These are phyloP conservation scores for Cymbidium sinense DNA, from an alignment of 106 monocot species.

Conservation along the genomic window DNA sequence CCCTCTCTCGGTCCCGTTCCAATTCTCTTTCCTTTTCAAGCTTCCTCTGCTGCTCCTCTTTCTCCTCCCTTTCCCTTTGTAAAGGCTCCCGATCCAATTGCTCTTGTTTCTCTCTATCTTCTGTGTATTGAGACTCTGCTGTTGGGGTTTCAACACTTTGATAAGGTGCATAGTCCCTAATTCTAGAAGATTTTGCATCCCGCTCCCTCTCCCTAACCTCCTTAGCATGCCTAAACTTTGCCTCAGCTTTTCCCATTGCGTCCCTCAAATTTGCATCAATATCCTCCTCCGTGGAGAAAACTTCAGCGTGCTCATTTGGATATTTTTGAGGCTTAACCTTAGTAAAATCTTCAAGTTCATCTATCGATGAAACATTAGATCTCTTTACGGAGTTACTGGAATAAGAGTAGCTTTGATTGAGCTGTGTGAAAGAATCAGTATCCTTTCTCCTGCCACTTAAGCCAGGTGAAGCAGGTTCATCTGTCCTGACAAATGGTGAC, in stretches of 20 bases:
- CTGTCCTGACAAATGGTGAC: slow-evolving; percentile 17
- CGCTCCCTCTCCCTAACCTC: slow-evolving; percentile 76
- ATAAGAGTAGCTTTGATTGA: slow-evolving; percentile 20
- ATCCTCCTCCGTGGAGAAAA: slow-evolving; percentile 39
- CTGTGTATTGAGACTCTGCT: slow-evolving; percentile 17
- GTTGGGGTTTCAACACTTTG: slow-evolving; percentile 33
- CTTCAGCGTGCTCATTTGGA: slow-evolving; percentile 25
- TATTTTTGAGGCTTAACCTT: slow-evolving; percentile 41
- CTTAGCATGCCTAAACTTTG: slow-evolving; percentile 80
- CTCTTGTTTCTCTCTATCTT: slow-evolving; percentile 43
- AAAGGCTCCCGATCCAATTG: slow-evolving; percentile 40
- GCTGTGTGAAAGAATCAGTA: slow-evolving; percentile 17
- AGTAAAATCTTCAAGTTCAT: slow-evolving; percentile 81
- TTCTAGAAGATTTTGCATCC: slow-evolving; percentile 40
- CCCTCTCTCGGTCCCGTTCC: slow-evolving; percentile 52
- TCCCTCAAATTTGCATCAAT: slow-evolving; percentile 71
- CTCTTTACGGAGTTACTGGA: slow-evolving; percentile 28
- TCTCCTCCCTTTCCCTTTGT: slow-evolving; percentile 62
- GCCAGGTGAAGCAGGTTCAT: slow-evolving; percentile 7
- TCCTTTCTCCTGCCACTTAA: slow-evolving; percentile 24
- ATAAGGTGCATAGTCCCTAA: slow-evolving; percentile 28
- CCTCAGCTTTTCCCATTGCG: slow-evolving; percentile 72
- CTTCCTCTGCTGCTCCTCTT: slow-evolving; percentile 57
- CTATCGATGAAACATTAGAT: slow-evolving; percentile 30
- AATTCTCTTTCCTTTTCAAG: slow-evolving; percentile 51